Evolutionary conservation across 805 yeast species (phyloP).

Genomic region (Pichia phayaonensis): DNA sequence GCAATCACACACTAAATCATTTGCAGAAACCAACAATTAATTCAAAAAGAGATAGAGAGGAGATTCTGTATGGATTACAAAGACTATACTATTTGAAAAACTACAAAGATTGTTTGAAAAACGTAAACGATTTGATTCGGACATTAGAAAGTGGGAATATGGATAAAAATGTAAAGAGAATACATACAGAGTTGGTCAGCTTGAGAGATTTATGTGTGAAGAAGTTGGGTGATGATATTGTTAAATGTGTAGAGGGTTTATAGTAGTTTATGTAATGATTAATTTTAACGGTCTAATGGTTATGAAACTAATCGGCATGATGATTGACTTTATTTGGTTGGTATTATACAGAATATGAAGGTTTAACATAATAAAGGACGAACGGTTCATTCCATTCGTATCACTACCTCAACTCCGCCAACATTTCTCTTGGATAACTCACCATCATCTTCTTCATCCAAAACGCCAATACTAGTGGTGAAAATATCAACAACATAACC

Average conservation of each 20-base stretch:
- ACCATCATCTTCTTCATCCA: conserved; percentile 50
- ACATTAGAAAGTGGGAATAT: conserved; percentile 11
- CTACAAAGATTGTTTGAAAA: conserved; percentile 43
- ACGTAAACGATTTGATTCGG: conserved; percentile 22
- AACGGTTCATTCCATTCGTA: conserved; percentile 19
- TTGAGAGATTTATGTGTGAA: neutral
- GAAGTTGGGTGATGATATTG: neutral
- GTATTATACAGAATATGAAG: neutral
- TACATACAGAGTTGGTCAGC: conserved; percentile 35
- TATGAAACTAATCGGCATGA: too few species aligned
- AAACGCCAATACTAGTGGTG: conserved; percentile 59
- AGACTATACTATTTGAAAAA: conserved; percentile 49
- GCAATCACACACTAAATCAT: conserved; percentile 1
- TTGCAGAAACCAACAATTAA: conserved; percentile 24
- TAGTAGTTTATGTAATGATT: neutral
- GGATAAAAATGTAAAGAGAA: conserved; percentile 38
- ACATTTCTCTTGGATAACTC: conserved; percentile 37
- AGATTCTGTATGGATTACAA: conserved; percentile 53
- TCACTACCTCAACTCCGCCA: conserved; percentile 38
- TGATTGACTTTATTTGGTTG: too few species aligned
- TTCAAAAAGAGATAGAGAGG: conserved; percentile 48
- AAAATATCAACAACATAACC: conserved; percentile 47
- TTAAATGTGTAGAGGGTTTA: conserved; percentile 21
- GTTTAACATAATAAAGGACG: too few species aligned
- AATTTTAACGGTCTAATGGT: neutral